A percentile compares a stretch with the other conserved stretches of the same genome.
These are phyloP conservation scores for Triglochin maritima DNA, from an alignment of 106 monocot species.

Conservation along the genomic window DNA sequence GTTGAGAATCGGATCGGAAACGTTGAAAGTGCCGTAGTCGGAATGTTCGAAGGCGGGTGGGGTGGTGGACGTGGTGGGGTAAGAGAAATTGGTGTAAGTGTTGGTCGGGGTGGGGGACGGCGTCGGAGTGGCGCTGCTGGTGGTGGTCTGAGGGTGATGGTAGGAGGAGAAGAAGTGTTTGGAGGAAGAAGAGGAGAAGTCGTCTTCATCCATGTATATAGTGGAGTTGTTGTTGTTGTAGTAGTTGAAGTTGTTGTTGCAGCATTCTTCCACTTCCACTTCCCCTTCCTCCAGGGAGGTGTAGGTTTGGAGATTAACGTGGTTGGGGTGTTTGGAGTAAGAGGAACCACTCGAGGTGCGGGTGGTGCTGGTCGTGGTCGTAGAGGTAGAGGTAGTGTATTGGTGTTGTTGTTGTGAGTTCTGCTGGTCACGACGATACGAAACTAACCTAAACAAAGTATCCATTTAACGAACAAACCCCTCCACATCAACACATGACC, in stretches of 20 bases:
- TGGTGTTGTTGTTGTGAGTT: slow-evolving; percentile 3
- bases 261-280: slow-evolving; percentile 44
- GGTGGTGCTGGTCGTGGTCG: slow-evolving; percentile 15
- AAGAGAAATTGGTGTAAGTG: slow-evolving; percentile 10
- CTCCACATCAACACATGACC: slow-evolving; percentile 2
- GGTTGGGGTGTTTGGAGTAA: slow-evolving; percentile 5
- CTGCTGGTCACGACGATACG: slow-evolving; percentile 22
- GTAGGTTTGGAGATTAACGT: slow-evolving; percentile 4
- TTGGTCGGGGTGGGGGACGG: slow-evolving; percentile 5
- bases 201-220: slow-evolving; percentile 70
- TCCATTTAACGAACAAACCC: slow-evolving; percentile 39
- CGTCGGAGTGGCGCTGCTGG: slow-evolving; percentile 11
- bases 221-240: neutral
- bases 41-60: slow-evolving; percentile 17
- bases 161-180: slow-evolving; percentile 19
- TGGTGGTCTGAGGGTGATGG: slow-evolving; percentile 6
- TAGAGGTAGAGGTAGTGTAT: too few species aligned
- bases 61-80: slow-evolving; percentile 1
- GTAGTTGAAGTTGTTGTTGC: slow-evolving; percentile 19
- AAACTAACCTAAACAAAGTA: slow-evolving; percentile 53
- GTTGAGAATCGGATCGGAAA: slow-evolving; percentile 9
- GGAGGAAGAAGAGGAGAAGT: slow-evolving; percentile 44
- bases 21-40: slow-evolving; percentile 28
- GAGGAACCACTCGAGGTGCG: slow-evolving; percentile 33
- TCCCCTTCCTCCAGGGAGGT: slow-evolving; percentile 4